phyloP scores from a whole-genome alignment of 352 stramenopile species.

The Albugo laibachii region DNA sequence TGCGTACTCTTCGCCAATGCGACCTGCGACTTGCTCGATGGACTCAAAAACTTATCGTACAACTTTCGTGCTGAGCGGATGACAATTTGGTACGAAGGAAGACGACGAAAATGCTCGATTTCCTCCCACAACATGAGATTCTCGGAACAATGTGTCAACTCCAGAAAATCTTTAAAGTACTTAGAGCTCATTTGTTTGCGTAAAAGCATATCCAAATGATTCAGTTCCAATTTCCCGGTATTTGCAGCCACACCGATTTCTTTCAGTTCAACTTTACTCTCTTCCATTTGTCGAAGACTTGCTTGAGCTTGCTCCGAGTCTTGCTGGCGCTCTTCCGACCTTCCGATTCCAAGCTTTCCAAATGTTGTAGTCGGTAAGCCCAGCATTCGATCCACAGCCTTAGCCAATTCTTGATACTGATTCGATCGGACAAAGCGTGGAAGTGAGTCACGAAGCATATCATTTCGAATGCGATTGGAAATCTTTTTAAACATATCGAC shows the following conservation, averaged over 20 bases:
- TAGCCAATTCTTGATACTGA: slow-evolving; percentile 41
- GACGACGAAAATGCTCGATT: slow-evolving; percentile 56
- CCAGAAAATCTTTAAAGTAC: slow-evolving; percentile 46
- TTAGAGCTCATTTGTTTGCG: slow-evolving; percentile 41
- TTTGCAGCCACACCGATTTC: slow-evolving; percentile 41
- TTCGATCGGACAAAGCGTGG: slow-evolving; percentile 54
- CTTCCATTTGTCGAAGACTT: too few relatives aligned
- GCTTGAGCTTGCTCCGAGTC: slow-evolving; percentile 8
- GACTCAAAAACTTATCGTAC: slow-evolving; percentile 56
- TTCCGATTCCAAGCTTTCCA: too few relatives aligned
- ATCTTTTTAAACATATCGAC: slow-evolving; percentile 79
- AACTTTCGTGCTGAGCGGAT: slow-evolving; percentile 66
- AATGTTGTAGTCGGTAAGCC: too few relatives aligned
- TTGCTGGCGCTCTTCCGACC: not conserved
- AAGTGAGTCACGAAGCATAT: slow-evolving; percentile 62
- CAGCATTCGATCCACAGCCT: not conserved
- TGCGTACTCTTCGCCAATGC: slow-evolving; percentile 23
- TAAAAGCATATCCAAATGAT: slow-evolving; percentile 51
- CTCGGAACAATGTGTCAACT: slow-evolving; percentile 57
- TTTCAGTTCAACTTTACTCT: slow-evolving; percentile 13
- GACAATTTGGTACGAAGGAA: slow-evolving; percentile 73
- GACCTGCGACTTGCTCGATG: slow-evolving; percentile 19
- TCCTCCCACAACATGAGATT: slow-evolving; percentile 76
- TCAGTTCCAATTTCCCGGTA: slow-evolving; percentile 47
- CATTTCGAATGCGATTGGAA: slow-evolving; percentile 28